Evolutionary conservation across 179 eudicot species (phyloP).

Genomic region (Silene noctiflora): DNA sequence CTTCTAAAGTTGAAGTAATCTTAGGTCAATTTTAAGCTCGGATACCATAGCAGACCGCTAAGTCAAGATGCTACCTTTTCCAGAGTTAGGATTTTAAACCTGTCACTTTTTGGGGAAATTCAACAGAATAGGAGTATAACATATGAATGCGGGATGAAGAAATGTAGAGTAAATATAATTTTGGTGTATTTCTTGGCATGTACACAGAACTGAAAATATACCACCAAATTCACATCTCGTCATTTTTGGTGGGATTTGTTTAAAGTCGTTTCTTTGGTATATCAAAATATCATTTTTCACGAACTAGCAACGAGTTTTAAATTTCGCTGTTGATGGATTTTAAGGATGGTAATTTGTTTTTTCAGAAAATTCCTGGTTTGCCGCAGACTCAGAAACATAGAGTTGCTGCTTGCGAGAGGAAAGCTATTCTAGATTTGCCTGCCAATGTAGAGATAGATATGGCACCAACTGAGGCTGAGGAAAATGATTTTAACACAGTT

Average conservation of each 20-base stretch:
- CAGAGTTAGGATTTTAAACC: background rate
- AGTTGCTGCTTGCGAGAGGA: conserved; percentile 34
- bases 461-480: conserved; percentile 33
- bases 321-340: conserved; percentile 20
- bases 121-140: no score
- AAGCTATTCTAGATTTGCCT: conserved; percentile 36
- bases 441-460: conserved; percentile 39
- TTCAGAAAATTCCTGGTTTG: conserved; percentile 29
- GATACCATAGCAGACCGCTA: background rate
- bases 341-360: conserved; percentile 40
- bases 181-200: background rate
- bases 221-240: background rate
- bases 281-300: background rate
- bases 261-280: background rate
- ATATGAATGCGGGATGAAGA: no score
- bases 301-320: background rate
- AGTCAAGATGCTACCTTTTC: background rate
- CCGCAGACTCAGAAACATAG: conserved; percentile 38
- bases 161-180: background rate
- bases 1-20: background rate
- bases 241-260: background rate
- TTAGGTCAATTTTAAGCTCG: background rate
- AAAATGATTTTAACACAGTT: conserved; percentile 38
- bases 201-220: background rate
- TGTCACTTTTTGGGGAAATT: background rate